Conservation (phyloP, 805 yeast genomes). For the Barnettozyma vustinii region DNA sequence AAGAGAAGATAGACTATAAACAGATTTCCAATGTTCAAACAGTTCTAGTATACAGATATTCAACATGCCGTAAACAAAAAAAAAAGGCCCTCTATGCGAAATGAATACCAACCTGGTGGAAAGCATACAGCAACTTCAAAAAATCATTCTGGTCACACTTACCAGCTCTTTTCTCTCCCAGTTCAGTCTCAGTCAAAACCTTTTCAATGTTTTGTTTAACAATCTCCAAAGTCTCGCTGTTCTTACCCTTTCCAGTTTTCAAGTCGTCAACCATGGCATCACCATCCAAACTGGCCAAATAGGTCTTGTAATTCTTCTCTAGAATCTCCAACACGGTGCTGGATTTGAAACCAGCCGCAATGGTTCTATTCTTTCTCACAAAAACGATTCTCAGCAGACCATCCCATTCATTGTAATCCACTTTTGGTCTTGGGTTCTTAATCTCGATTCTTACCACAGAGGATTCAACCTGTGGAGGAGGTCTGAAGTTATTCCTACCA, state of each 20-base stretch:
- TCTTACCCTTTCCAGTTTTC: constrained; percentile 27
- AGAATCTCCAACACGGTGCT: constrained; percentile 71
- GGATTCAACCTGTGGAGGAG: constrained; percentile 98
- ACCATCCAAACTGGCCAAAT: constrained; percentile 47
- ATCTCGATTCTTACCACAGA: constrained; percentile 92
- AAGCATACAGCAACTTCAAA: constrained; percentile 77
- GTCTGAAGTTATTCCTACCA: constrained; percentile 92
- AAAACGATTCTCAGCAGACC: constrained; percentile 88
- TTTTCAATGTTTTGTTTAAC: constrained; percentile 67
- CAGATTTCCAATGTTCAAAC: neutral
- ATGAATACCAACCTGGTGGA: constrained; percentile 95
- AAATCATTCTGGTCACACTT: constrained; percentile 96
- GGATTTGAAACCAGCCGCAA: constrained; percentile 89
- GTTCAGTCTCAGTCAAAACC: constrained; percentile 75
- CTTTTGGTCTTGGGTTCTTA: constrained; percentile 88
- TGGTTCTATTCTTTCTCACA: constrained; percentile 88
- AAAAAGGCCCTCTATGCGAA: constrained; percentile 59
- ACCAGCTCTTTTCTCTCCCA: constrained; percentile 82
- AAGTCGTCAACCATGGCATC: constrained; percentile 35
- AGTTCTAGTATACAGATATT: neutral
- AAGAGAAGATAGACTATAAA: constrained; percentile 45
- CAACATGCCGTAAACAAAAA: neutral
- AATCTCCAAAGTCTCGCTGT: constrained; percentile 32
- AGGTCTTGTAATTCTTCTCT: constrained; percentile 84
- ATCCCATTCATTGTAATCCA: constrained; percentile 96